Evolutionary conservation across 1,284 basidiomycete species (phyloP).

Genomic region (Ustilago lituana): DNA sequence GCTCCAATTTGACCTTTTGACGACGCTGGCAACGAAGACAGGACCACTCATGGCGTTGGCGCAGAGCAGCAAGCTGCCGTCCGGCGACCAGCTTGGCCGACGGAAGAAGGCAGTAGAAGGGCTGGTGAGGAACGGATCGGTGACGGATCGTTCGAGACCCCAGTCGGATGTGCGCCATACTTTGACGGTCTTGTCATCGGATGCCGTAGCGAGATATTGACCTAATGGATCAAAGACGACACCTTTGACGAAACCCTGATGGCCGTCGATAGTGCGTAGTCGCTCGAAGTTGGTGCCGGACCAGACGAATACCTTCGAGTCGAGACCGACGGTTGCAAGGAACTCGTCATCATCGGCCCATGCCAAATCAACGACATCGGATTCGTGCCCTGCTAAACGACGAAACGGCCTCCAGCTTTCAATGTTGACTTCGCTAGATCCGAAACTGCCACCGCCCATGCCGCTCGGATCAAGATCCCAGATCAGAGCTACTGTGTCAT

Average conservation of each 20-base stretch:
- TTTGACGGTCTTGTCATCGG: constrained; percentile 93
- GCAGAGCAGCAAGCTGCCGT: constrained; percentile 95
- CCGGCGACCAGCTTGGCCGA: constrained; percentile 95
- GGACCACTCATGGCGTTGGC: constrained; percentile 98
- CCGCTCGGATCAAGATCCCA: constrained; percentile 83
- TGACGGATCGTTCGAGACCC: constrained; percentile 82
- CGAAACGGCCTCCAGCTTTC: constrained; percentile 96
- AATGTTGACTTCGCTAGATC: constrained; percentile 69
- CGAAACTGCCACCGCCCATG: constrained; percentile 54
- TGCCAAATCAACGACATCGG: constrained; percentile 91
- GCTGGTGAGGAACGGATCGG: constrained; percentile 89
- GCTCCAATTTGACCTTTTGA: constrained; percentile 76
- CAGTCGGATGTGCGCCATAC: constrained; percentile 96
- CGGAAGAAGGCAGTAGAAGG: constrained; percentile 95
- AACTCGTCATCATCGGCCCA: constrained; percentile 85
- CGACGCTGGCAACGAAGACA: constrained; percentile 95
- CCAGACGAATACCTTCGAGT: constrained; percentile 91
- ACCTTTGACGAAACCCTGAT: constrained; percentile 97
- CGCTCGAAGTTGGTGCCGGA: constrained; percentile 61
- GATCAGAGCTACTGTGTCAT: constrained; percentile 93
- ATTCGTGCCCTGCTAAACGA: constrained; percentile 82
- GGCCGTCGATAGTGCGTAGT: constrained; percentile 82
- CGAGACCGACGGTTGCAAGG: constrained; percentile 91
- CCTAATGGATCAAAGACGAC: constrained; percentile 98
- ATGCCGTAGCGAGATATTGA: constrained; percentile 81